phyloP scores from a whole-genome alignment of 2,329 filamentous ascomycete species.

The Aureobasidium uvarum region DNA sequence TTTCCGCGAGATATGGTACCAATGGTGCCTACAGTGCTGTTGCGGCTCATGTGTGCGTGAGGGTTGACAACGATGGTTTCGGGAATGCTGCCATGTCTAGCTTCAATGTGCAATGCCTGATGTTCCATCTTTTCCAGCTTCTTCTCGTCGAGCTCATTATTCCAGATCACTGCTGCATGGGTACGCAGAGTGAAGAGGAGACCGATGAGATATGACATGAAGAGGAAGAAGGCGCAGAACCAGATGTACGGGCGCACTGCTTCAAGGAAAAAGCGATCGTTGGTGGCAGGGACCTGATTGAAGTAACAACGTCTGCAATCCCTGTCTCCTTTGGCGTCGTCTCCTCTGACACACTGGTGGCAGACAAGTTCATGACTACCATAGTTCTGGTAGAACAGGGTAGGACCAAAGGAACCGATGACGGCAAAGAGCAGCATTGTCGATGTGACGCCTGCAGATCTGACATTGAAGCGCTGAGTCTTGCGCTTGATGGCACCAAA shows the following conservation, averaged over 20 bases:
- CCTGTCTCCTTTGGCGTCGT: constrained; percentile 47
- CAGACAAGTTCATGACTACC: constrained; percentile 96
- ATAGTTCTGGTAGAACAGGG: constrained; percentile 97
- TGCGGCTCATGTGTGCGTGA: constrained; percentile 25
- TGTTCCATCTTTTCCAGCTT: constrained; percentile 44
- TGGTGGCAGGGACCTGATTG: constrained; percentile 76
- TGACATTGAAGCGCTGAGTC: constrained; percentile 96
- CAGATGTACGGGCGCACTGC: constrained; percentile 94
- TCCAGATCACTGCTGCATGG: constrained; percentile 97
- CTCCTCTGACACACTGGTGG: constrained; percentile 57
- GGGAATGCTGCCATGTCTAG: constrained; percentile 28
- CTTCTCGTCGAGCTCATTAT: constrained; percentile 63
- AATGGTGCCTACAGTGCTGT: constrained; percentile 28
- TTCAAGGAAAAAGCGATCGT: constrained; percentile 84
- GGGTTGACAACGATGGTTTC: constrained; percentile 22
- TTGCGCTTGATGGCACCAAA: constrained; percentile 97
- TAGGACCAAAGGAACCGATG: constrained; percentile 92
- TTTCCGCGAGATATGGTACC: constrained; percentile 57
- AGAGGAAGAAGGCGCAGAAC: constrained; percentile 78
- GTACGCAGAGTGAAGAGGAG: constrained; percentile 94
- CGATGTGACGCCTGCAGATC: constrained; percentile 91
- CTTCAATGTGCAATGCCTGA: constrained; percentile 33
- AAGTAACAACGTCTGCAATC: constrained; percentile 96
- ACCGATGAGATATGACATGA: constrained; percentile 90
- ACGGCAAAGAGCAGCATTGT: constrained; percentile 97